Base-by-base conservation (phyloP, 2,329 filamentous ascomycete genomes). In the Pseudocercospora musae region DNA sequence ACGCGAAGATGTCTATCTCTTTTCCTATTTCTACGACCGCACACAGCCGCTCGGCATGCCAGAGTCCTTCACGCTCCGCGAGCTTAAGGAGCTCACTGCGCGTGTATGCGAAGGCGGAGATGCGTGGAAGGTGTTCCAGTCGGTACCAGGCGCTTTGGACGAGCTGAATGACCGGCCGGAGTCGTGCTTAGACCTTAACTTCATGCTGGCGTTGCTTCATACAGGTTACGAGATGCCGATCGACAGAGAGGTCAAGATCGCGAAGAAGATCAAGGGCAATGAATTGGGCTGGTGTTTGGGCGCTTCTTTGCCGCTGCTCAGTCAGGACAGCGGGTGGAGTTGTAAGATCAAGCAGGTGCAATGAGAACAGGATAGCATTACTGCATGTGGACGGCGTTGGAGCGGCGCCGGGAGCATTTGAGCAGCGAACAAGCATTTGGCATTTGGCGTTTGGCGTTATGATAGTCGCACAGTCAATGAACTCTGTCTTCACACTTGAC, bases 141-240 rank as follows among this genome's bases (percentile, higher is more conserved):
- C 85, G 61, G 83, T 97, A 21, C 87, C 89, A 5, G 88, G 86
- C 20, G 96, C 94, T 0, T 77, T 97, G 57, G 83, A 89, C 1
- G 92, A 98, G 80, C 84, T 99, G 31, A 80, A 82, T 58, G 92
- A 85, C 65, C 86, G 94, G 62, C 92, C 95, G 1, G 93, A 99
- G 78, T 91, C 89, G 78, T 99, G 95, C 79, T 80, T 99, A 71
- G 95, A 99, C 78, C 81, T 99, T 71, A 99, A 91, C 81, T 99
- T 98, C 75, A 97, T 97, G 92, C 80, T 96, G 71, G 91, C 91
- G 25, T 82, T 99, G 61, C 81, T 98, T 59, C 93, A 98, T 78
- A 96, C 92, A 5, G 95, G 95, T 2, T 99, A 99, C 73, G 95
- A 98, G 70, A 97, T 99, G 92, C 94, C 94, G 3, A 88, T 98